Base-by-base conservation (phyloP, 805 yeast species). In the Limtongozyma cylindracea region DNA sequence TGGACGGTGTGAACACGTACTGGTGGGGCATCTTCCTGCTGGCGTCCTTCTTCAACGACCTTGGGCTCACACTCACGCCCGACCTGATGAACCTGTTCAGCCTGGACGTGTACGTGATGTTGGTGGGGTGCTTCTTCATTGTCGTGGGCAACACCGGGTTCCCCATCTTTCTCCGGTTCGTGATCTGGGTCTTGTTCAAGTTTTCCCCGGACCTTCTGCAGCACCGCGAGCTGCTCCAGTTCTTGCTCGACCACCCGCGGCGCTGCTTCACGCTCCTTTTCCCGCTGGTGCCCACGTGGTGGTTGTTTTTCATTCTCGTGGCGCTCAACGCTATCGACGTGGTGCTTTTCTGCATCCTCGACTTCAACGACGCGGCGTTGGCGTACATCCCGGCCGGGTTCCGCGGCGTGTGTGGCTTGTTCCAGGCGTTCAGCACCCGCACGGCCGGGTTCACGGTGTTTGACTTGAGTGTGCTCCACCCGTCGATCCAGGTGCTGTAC, bases 21-120 rank as follows among this genome's bases (percentile, higher is more conserved):
- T 80, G 95, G 96, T 84, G 95, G 93, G 92, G 74, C 0, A 62
- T 78, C 28, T 84, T 80, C 44, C 69, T 88, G 0, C 60, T 77
- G 2, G 64, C 63, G 39, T 68, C 91, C 10, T 47, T 73, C 1
- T 88, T 84, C 39, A 72, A 72, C 37, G 93, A 88, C 48, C 50
- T 77, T 27, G 98, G 99, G 0, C 50, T 62, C 20, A 70, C 94
- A 0, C 45, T 80, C 24, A 73, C 82, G 0, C 73, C 91, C 0
- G 61, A 77, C 29, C 77, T 94, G 3, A 67, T 88, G 77, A 29
- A 34, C 8, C 48, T 69, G 1, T 88, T 74, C 44, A 54, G 58
- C 23, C 45, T 54, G 15, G 62, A 74, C 5, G 57, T 66, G 1
- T 88, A 63, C 39, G 58, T 70, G 1, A 46, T 80, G 33, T 38